Evolutionary conservation across 2,329 filamentous ascomycete species (phyloP), one percentile per base, ranked within the genome.

Genomic region (Gnomoniopsis smithogilvyi): DNA sequence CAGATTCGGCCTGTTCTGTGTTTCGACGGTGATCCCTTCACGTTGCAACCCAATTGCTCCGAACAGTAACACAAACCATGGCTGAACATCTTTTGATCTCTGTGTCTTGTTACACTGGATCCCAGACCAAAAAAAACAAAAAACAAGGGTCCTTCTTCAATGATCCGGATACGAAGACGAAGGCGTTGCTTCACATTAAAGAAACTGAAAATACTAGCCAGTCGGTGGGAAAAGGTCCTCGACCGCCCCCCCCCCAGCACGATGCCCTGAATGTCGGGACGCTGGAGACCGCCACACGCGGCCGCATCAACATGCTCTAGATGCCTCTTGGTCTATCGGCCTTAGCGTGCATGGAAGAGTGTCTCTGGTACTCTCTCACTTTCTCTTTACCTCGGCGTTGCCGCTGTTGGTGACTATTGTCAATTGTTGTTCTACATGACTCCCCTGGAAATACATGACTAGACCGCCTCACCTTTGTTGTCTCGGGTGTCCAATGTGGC

Each of bases 21-120:
- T 51, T 22, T 47, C 34, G 38, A 49, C 33, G 41, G 11, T 33
- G 48, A 22, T 55, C 53, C 56, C 36, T 26, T 48, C 43, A 24
- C 26, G 34, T 54, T 30, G 51, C 53, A 50, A 36, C 41, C 60
- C 54, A 53, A 57, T 46, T 51, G 46, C 51, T 41, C 57, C 53
- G 60, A 45, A 57, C 33, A 52, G 60, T 62, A 26, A 26, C 50
- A 62, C 58, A 56, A 51, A 38, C n/a, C 54, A 60, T 60, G 60
- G 57, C 53, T 60, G 53, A 38, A 41, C 22, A 46, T 50, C 50
- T 59, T 59, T 38, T 41, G 6, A 19, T 19, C 8, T 19, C 17
- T 45, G 10, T n/a, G 3, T 45, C 6, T 19, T 46, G 58, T 52
- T 43, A 53, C 51, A 60, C 60, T 19, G n/a, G n/a, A 38, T 8